These are phyloP conservation scores for Fusarium nanum DNA, from an alignment of 2,329 filamentous ascomycete species.

Conservation along the genomic window DNA sequence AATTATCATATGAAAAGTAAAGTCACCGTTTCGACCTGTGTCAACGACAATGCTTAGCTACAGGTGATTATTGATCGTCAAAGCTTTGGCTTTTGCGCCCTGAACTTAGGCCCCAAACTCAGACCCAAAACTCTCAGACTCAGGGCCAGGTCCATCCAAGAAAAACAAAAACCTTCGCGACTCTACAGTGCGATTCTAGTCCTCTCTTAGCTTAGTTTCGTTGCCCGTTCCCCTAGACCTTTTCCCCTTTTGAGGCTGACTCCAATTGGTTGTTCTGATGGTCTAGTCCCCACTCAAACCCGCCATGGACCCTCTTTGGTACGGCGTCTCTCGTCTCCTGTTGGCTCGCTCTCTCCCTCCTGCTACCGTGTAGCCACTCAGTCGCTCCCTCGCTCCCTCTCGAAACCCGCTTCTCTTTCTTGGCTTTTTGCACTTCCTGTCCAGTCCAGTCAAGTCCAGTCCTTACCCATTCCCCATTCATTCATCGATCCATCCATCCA, in stretches of 20 bases:
- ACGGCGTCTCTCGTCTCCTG: slow-evolving; percentile 38
- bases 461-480: slow-evolving; percentile 17
- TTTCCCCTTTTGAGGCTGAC: slow-evolving; percentile 35
- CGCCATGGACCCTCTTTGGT: slow-evolving; percentile 26
- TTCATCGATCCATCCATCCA: slow-evolving; percentile 32
- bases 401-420: slow-evolving; percentile 40
- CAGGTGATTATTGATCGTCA: neutral
- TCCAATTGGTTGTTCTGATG: slow-evolving; percentile 9
- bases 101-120: slow-evolving; percentile 2
- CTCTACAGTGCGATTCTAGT: slow-evolving; percentile 11
- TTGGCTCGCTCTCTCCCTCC: slow-evolving; percentile 37
- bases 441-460: slow-evolving; percentile 30
- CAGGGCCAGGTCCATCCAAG: slow-evolving; percentile 7
- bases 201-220: slow-evolving; percentile 24
- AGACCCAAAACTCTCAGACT: neutral
- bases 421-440: slow-evolving; percentile 42
- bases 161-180: slow-evolving; percentile 27
- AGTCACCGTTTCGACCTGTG: neutral
- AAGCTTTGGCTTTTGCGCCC: neutral
- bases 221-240: slow-evolving; percentile 1
- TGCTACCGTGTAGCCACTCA: slow-evolving; percentile 32
- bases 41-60: neutral
- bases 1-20: neutral
- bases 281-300: slow-evolving; percentile 15
- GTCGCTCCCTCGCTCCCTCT: slow-evolving; percentile 35